Evolutionary conservation across 1,139 yeast genomes (phyloP).

Genomic region (Geotrichum candidum): DNA sequence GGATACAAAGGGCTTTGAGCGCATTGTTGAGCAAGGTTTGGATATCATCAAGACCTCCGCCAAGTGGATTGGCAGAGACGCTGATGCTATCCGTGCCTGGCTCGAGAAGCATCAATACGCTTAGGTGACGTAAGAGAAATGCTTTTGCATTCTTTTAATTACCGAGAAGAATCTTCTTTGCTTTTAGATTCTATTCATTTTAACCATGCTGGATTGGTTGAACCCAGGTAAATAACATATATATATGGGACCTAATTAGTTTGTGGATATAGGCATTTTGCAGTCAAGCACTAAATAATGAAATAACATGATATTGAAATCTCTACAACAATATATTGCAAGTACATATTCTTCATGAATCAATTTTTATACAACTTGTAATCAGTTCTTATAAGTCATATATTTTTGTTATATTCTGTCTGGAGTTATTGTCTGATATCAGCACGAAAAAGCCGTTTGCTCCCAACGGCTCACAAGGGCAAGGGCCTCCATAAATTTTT

Average conservation of each 20-base stretch:
- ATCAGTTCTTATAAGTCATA: too few relatives aligned
- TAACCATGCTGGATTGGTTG: too few relatives aligned
- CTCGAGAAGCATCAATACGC: conserved; percentile 22
- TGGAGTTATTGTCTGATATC: too few relatives aligned
- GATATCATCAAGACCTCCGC: conserved; percentile 30
- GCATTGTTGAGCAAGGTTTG: conserved; percentile 31
- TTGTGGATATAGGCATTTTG: not conserved
- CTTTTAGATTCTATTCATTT: not conserved
- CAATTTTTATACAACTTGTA: too few relatives aligned
- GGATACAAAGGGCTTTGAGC: conserved; percentile 43
- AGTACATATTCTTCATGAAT: too few relatives aligned
- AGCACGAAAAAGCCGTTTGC: not conserved
- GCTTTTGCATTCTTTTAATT: too few relatives aligned
- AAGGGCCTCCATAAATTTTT: not conserved
- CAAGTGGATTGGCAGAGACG: conserved; percentile 34
- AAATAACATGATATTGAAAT: too few relatives aligned
- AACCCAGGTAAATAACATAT: too few relatives aligned
- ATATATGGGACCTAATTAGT: not conserved
- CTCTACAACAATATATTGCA: too few relatives aligned
- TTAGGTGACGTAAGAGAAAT: conserved; percentile 21
- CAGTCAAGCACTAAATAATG: too few relatives aligned
- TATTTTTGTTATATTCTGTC: too few relatives aligned
- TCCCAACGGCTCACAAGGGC: not conserved
- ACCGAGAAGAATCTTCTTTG: too few relatives aligned
- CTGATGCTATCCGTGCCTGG: conserved; percentile 33